Base-by-base conservation (phyloP, 441 rosid species). In the Populus hybrid region DNA sequence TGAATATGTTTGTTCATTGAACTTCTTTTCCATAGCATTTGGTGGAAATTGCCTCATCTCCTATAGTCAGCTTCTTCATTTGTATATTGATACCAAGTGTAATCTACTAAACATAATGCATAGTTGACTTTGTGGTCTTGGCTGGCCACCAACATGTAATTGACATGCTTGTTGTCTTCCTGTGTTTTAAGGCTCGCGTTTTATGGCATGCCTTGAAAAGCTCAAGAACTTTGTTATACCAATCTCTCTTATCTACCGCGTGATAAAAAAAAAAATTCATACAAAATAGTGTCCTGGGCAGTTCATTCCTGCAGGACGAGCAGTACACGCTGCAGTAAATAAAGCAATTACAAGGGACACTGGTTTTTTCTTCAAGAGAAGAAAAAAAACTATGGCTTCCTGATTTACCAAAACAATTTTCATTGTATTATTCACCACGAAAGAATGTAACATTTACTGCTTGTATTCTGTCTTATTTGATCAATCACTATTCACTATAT, bases 401-500 rank as follows among this genome's bases (percentile, higher is more conserved):
- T 0, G 2, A 53, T 57, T 69, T 11, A 64, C 35, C 16, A 35
- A 61, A 73, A 59, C 32, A 81, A 73, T 16, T 42, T 72, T 75
- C 73, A 67, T 21, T 28, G 11, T 81, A 71, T 69, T 74, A 23
- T 70, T 81, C 69, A 46, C 59, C 23, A 46, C 28, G 30, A 69
- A 74, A 72, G 50, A 74, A 69, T 72, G 77, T 35, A 20, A 36
- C 59, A 61, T 69, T 66, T 80, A 16, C n/a, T 53, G 71, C 63
- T 40, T 80, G 61, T 78, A 32, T 75, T 80, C 80, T 42, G 63
- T 82, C 64, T 85, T 76, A 67, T 77, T 83, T 68, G 78, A 81
- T 70, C 67, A 75, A 81, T n/a, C 74, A 69, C 26, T 40, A n/a
- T 53, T 78, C 76, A 71, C 77, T 67, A 59, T 74, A 72, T 67